phyloP scores from a whole-genome alignment of 768 basidiomycete genomes.

The Suillus discolor region DNA sequence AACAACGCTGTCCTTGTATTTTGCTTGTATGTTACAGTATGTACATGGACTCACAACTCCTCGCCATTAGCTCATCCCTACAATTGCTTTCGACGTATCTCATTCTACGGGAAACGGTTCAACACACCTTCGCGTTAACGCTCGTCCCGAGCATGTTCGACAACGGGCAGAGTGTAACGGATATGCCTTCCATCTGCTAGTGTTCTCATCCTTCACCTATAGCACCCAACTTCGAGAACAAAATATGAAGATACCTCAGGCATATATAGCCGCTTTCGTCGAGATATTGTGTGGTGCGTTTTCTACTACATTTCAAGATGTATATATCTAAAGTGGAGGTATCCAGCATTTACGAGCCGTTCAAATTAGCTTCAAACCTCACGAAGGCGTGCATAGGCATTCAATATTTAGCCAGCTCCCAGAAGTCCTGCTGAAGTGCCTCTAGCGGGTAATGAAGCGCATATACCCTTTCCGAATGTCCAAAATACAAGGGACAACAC shows the following conservation, averaged over 20 bases:
- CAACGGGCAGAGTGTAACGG: neutral
- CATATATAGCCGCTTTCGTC: conserved; percentile 45
- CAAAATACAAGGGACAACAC: neutral
- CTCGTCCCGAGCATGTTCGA: neutral
- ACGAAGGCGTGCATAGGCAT: conserved; percentile 58
- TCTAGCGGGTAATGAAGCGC: neutral
- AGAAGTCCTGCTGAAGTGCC: neutral
- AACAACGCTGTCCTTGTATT: neutral
- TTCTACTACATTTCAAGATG: neutral
- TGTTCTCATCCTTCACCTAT: neutral
- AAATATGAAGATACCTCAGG: neutral
- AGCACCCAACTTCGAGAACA: neutral
- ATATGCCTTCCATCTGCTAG: neutral
- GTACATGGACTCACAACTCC: neutral
- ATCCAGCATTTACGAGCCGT: conserved; percentile 73
- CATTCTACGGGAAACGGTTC: neutral
- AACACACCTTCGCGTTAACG: neutral
- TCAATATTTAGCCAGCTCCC: conserved; percentile 18
- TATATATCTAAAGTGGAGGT: neutral
- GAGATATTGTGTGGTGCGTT: neutral
- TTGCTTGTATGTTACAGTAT: too few relatives aligned
- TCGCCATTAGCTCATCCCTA: neutral
- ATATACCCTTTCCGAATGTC: neutral
- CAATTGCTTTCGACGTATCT: neutral
- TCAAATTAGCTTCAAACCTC: conserved; percentile 74